These are phyloP conservation scores for Talaromyces sp. DNA, from an alignment of 2,329 filamentous ascomycete genomes.

Conservation along the genomic window DNA sequence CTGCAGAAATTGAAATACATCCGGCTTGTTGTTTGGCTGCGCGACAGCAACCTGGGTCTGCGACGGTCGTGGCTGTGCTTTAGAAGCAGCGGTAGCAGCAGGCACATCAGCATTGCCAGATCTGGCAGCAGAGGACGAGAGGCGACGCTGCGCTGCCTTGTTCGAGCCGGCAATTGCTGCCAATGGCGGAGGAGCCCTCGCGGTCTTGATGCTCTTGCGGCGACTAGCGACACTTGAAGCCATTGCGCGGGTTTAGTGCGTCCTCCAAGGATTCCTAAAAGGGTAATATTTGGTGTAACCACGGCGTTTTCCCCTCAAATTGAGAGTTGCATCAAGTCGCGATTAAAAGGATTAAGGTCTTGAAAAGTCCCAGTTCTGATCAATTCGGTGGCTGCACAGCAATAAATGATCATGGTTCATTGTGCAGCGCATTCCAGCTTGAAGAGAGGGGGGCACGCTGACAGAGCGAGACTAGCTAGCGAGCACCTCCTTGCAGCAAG, in stretches of 20 bases:
- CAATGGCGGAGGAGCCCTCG: background rate
- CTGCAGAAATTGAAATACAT: slow-evolving; percentile 37
- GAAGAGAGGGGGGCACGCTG: background rate
- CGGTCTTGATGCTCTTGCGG: slow-evolving; percentile 8
- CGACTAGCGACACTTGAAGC: slow-evolving; percentile 8
- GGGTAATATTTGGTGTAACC: background rate
- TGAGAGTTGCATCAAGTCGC: background rate
- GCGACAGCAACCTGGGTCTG: background rate
- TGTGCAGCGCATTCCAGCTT: background rate
- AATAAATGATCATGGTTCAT: background rate
- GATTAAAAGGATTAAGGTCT: background rate
- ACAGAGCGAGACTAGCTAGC: background rate
- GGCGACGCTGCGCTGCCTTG: background rate
- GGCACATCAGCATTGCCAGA: background rate
- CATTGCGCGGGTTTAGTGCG: background rate
- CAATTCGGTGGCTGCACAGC: background rate
- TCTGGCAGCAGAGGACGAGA: background rate
- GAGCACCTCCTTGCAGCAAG: background rate
- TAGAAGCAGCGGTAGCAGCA: background rate
- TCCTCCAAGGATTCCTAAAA: background rate
- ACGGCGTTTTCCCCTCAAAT: background rate
- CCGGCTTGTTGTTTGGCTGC: slow-evolving; percentile 16
- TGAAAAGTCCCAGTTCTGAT: background rate
- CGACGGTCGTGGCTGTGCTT: background rate
- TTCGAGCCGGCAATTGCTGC: background rate